phyloP scores from a whole-genome alignment of 108 stramenopile species.

The Discostella stelligeroides region DNA sequence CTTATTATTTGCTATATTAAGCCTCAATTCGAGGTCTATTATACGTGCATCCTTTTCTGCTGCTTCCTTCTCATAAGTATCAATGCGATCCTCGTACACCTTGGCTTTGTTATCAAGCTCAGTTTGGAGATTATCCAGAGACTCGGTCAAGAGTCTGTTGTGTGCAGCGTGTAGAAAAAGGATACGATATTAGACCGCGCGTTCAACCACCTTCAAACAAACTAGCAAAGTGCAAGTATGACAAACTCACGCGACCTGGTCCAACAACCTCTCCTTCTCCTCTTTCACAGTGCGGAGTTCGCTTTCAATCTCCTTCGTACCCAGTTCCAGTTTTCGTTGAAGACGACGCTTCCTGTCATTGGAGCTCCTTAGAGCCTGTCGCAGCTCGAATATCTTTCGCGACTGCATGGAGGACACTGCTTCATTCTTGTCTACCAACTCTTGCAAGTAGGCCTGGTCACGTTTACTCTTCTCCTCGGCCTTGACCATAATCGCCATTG shows the following conservation, averaged over 20 bases:
- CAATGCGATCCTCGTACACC: conserved; percentile 23
- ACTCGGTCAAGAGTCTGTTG: conserved; percentile 30
- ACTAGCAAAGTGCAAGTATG: not conserved
- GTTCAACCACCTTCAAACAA: not conserved
- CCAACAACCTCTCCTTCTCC: conserved; percentile 27
- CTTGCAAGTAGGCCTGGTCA: conserved; percentile 12
- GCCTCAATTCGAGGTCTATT: conserved; percentile 14
- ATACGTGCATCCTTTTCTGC: conserved; percentile 28
- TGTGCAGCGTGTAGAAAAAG: not conserved
- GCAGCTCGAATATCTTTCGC: conserved; percentile 34
- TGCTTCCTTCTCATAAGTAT: conserved; percentile 29
- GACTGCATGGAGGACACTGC: conserved; percentile 13
- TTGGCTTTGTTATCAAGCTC: conserved; percentile 21
- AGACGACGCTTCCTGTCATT: conserved; percentile 27
- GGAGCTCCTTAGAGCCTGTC: conserved; percentile 23
- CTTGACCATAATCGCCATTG: not conserved
- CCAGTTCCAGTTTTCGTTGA: conserved; percentile 22
- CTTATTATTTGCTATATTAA: conserved; percentile 18
- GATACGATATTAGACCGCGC: not conserved
- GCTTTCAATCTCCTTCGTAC: conserved; percentile 35
- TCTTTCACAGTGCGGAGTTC: conserved; percentile 17
- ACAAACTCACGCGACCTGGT: conserved; percentile 38
- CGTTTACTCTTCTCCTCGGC: conserved; percentile 31
- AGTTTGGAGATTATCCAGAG: conserved; percentile 20
- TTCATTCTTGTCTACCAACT: conserved; percentile 46